Base-by-base conservation (phyloP, 495 filamentous ascomycete species). In the Polyplosphaeria fusca region DNA sequence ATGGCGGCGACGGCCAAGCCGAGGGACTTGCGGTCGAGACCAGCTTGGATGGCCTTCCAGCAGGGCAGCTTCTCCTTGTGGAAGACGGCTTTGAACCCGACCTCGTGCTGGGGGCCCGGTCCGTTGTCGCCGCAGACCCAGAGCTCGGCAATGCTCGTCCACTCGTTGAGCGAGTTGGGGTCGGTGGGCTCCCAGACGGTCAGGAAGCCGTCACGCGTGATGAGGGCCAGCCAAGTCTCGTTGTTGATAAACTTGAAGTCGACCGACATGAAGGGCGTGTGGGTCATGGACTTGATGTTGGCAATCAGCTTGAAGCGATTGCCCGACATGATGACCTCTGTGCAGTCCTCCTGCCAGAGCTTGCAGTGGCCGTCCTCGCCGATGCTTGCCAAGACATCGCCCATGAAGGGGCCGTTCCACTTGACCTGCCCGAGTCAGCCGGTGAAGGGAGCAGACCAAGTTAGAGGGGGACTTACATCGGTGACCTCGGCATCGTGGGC, bases 401-500 rank as follows among this genome's bases (percentile, higher is more conserved):
- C 83, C 16, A 77, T 78, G 57, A 77, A 81, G 7, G 82, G 81
- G 0, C 80, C 80, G 61, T 83, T 82, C 89, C 89, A 95, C 77
- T 89, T 85, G 46, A 91, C 82, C 88, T 91, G 45, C 13, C 12
- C 51, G 41, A 41, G 18, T n/a, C 11, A 41, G 37, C 38, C 16
- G 27, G 44, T 41, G 25, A 19, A 49, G 9, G 28, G 47, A 40
- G 3, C 22, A 60, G 47, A 25, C 39, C 37, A 44, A 25, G 23
- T n/a, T 59, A 12, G 27, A 7, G 20, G 26, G 7, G 7, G 42
- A 68, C 77, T 72, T 77, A 91, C 90, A 78, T 95, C 88, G 59
- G 87, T 77, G 55, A 99, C 87, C 73, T 96, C 93, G 23, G 88
- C 88, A 62, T 88, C 86, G 68, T 99, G 93, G 13, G 89, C 94